Percentiles rank a stretch among this genome's conserved stretches.
Evolutionary conservation across 805 yeast species (phyloP).

Genomic region (Wickerhamiella azyma): DNA sequence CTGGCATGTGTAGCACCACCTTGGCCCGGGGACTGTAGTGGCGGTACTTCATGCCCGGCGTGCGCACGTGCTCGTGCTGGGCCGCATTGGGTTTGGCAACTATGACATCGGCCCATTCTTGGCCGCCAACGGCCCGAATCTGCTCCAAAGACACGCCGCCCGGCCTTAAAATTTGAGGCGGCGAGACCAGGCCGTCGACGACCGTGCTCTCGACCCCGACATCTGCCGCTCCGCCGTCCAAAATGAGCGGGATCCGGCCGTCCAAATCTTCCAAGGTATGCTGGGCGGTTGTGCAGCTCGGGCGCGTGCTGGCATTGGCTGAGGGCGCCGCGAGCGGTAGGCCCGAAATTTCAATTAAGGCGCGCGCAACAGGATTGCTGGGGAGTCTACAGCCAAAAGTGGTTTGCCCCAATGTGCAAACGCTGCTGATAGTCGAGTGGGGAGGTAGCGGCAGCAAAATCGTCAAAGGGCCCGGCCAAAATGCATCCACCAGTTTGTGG

Average conservation of each 20-base stretch:
- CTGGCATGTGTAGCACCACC: slow-evolving; percentile 51
- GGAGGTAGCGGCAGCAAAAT: slow-evolving; percentile 51
- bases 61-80: slow-evolving; percentile 48
- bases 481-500: slow-evolving; percentile 43
- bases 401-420: slow-evolving; percentile 74
- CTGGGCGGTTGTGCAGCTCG: slow-evolving; percentile 79
- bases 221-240: slow-evolving; percentile 81
- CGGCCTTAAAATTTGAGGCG: slow-evolving; percentile 84
- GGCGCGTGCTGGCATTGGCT: slow-evolving; percentile 91
- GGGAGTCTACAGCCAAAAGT: slow-evolving; percentile 93
- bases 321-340: slow-evolving; percentile 95
- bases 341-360: slow-evolving; percentile 70
- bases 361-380: slow-evolving; percentile 74
- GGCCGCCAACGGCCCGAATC: slow-evolving; percentile 52
- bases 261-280: slow-evolving; percentile 75
- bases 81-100: slow-evolving; percentile 46
- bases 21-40: slow-evolving; percentile 88
- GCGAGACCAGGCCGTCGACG: slow-evolving; percentile 70
- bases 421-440: slow-evolving; percentile 38
- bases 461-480: slow-evolving; percentile 97
- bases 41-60: slow-evolving; percentile 97
- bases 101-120: slow-evolving; percentile 46
- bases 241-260: slow-evolving; percentile 65
- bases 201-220: slow-evolving; percentile 95
- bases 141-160: slow-evolving; percentile 85